Evolutionary conservation across 176 grass and related monocot species (phyloP), one percentile per base, ranked within the genome.

Genomic region (Elymus sibiricus): DNA sequence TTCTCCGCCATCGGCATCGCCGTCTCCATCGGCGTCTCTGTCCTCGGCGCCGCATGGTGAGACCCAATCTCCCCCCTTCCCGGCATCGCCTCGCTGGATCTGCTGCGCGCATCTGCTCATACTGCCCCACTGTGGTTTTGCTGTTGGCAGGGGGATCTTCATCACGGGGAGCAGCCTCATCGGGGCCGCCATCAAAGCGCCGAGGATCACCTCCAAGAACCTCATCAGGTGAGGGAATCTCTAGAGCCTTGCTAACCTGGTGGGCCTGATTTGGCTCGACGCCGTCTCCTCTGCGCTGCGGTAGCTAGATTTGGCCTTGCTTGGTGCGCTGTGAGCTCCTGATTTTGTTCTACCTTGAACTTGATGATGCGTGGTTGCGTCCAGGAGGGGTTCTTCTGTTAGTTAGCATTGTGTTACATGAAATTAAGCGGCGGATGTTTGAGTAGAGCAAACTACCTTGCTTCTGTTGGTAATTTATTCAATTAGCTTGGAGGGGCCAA

Each of bases 121-220:
- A 26, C 60, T 62, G 24, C 6, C 40, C 44, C 47, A 9, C 25
- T 35, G 85, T 42, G 4, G 19, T 58, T 25, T 84, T 9, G 27
- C 31, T 24, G 55, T 74, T 67, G 86, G 14, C 76, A 99, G 97
- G 94, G 97, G 94, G 67, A 99, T 99, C 83, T 99, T 96, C 87
- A 99, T 99, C 39, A 99, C 97, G 17, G 97, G 94, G 77, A 99
- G 94, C 80, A 99, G 97, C 70, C 90, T 96, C 86, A 99, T 99
- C 80, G 97, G 94, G 16, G 97, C 97, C 22, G 87, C 97, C 47
- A 96, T 99, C 86, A 99, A 94, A 85, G 94, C 94, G 64, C 97
- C 97, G 32, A 95, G 97, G 86, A 99, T 99, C 81, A 99, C 97
- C 62, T 96, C 94, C 64, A 99, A 99, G 85, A 99, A 96, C 86